Base-by-base conservation (phyloP, 1,284 basidiomycete species). In the Naganishia sp. region DNA sequence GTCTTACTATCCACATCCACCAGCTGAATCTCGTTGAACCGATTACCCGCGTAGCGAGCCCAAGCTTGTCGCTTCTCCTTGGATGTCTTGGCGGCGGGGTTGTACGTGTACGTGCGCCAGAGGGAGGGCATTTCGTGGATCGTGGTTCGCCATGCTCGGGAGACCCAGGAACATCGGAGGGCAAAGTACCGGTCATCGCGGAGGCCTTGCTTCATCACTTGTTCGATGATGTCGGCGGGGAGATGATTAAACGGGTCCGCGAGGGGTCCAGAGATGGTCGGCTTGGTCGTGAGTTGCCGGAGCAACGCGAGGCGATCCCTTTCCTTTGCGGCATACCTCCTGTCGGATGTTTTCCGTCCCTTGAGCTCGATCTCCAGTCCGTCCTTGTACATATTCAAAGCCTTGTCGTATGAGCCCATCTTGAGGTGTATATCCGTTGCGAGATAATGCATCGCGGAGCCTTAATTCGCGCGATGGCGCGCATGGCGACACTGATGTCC, bases 101-200 rank as follows among this genome's bases (percentile, higher is more conserved):
- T 58, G 43, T 58, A 58, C 13, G 43, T 58, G 56, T 58, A 58
- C n/a, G 25, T 45, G 18, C 45, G 43, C 56, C 56, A 58, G 43
- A 58, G 25, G 18, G 56, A 58, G 5, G 56, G 28, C 15, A 47
- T 35, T n/a, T 32, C 39, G 43, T 58, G 43, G 7, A 58, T n/a
- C 13, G 56, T 47, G 18, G 28, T 25, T 58, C 45, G 23, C 56
- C 56, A 58, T 3, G 56, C 17, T 47, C 28, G 43, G 21, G 56
- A 47, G 17, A 47, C 43, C 56, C 56, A 58, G 17, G 56, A 46
- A n/a, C 42, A 32, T 58, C 31, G 28, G 17, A 47, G 45, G 21
- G 56, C 43, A 58, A 58, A 58, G 28, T 58, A 58, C 21, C 39
- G 17, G 28, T 58, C 56, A 18, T 18, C 18, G 25, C n/a, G 4